A percentile compares a stretch with the other conserved stretches of the same genome.
Conservation (phyloP, 2,329 filamentous ascomycete genomes). For the Fusarium pininemorale region DNA sequence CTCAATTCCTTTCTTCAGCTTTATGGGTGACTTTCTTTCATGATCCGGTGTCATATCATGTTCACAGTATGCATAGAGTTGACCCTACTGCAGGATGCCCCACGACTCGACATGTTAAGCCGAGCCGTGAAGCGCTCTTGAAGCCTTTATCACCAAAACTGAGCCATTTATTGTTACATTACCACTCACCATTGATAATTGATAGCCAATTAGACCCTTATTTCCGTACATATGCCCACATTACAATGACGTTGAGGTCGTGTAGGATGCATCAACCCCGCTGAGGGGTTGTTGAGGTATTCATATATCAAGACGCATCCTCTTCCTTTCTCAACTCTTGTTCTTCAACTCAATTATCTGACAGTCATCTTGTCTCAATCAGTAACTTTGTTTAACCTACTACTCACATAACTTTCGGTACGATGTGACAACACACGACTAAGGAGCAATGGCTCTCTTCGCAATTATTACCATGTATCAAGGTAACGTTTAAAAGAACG, state of each 20-base stretch:
- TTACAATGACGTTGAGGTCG: conserved; percentile 28
- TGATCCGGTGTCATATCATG: conserved; percentile 1
- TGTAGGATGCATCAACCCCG: conserved; percentile 31
- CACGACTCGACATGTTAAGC: conserved; percentile 3
- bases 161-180: conserved; percentile 8
- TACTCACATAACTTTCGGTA: conserved; percentile 29
- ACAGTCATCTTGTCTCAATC: background rate
- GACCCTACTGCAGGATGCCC: conserved; percentile 18
- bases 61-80: background rate
- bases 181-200: conserved; percentile 17
- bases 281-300: conserved; percentile 25
- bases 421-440: conserved; percentile 39
- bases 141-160: background rate
- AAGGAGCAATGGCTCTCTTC: conserved; percentile 40
- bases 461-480: conserved; percentile 47
- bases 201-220: conserved; percentile 29
- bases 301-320: conserved; percentile 24
- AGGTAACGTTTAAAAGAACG: conserved; percentile 58
- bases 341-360: background rate
- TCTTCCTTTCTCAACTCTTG: background rate
- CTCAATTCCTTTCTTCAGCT: no score
- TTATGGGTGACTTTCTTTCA: no score
- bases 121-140: background rate
- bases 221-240: conserved; percentile 11
- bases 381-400: background rate